Percentiles rank a stretch among this genome's conserved stretches.
Conservation (phyloP, 2,329 filamentous ascomycete species). For the Ceratocystis harringtonii region DNA sequence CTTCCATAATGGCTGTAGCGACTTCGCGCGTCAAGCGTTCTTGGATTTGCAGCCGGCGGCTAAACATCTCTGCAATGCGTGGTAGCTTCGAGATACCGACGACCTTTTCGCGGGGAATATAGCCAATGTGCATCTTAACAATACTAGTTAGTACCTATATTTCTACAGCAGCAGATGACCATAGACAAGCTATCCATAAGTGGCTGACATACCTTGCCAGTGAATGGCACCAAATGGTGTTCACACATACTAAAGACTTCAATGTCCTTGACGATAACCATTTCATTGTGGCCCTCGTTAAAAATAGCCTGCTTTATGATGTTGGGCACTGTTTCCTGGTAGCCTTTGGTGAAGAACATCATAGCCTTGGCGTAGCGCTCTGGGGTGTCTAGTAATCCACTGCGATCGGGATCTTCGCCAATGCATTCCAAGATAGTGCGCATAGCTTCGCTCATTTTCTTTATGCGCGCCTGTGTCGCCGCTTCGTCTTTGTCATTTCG, state of each 20-base stretch:
- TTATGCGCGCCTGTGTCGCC: slow-evolving; percentile 29
- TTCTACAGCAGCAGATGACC: not conserved
- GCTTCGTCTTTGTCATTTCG: slow-evolving; percentile 15
- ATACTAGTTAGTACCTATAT: not conserved
- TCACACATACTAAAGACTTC: slow-evolving; percentile 91
- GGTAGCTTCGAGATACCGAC: slow-evolving; percentile 93
- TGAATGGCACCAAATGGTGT: slow-evolving; percentile 94
- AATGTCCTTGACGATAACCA: slow-evolving; percentile 97
- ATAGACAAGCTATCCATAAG: not conserved
- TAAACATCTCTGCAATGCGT: slow-evolving; percentile 93
- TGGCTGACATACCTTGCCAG: slow-evolving; percentile 55
- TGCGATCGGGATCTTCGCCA: slow-evolving; percentile 51
- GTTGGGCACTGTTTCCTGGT: slow-evolving; percentile 83
- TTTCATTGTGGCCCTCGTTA: slow-evolving; percentile 89
- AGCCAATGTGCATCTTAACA: slow-evolving; percentile 88
- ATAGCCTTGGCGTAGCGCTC: slow-evolving; percentile 88
- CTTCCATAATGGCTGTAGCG: slow-evolving; percentile 80
- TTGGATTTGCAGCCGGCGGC: slow-evolving; percentile 83
- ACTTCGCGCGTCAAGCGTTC: slow-evolving; percentile 94
- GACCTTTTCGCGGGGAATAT: slow-evolving; percentile 82
- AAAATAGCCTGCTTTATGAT: slow-evolving; percentile 92
- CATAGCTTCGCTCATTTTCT: slow-evolving; percentile 46
- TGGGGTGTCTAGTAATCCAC: slow-evolving; percentile 53
- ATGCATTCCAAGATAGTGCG: slow-evolving; percentile 53
- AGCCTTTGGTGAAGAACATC: slow-evolving; percentile 91